Percentiles rank a stretch among this genome's conserved stretches.
These are phyloP conservation scores for Nothophaeocryptopus gaeumannii DNA, from an alignment of 2,329 filamentous ascomycete species.

Conservation along the genomic window DNA sequence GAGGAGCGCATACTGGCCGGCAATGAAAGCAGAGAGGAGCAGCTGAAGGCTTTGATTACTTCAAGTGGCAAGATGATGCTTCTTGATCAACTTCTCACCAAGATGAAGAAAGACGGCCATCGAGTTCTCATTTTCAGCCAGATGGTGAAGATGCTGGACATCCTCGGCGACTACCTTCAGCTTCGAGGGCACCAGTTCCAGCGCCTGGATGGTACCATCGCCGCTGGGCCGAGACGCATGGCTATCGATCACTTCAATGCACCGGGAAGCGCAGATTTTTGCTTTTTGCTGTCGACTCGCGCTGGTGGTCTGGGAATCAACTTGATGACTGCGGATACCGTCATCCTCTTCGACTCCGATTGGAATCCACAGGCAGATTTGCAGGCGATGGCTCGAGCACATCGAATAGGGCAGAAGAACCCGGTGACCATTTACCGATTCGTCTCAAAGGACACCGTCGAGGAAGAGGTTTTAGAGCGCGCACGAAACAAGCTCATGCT, in stretches of 20 bases:
- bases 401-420: slow-evolving; percentile 94
- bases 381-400: slow-evolving; percentile 96
- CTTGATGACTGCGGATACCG: slow-evolving; percentile 96
- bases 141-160: slow-evolving; percentile 98
- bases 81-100: slow-evolving; percentile 88
- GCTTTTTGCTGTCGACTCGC: slow-evolving; percentile 89
- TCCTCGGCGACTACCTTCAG: slow-evolving; percentile 89
- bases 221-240: slow-evolving; percentile 79
- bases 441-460: slow-evolving; percentile 96
- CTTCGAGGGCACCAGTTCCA: slow-evolving; percentile 94
- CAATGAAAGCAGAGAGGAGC: slow-evolving; percentile 78
- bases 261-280: slow-evolving; percentile 93
- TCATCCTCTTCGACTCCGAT: slow-evolving; percentile 95
- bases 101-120: slow-evolving; percentile 89
- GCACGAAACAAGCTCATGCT: slow-evolving; percentile 96
- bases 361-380: slow-evolving; percentile 99
- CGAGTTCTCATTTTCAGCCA: slow-evolving; percentile 98
- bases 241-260: slow-evolving; percentile 99
- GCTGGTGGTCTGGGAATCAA: slow-evolving; percentile 98
- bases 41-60: slow-evolving; percentile 87
- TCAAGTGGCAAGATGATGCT: slow-evolving; percentile 99
- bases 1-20: slow-evolving; percentile 81
- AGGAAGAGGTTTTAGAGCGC: slow-evolving; percentile 94
- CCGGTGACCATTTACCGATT: slow-evolving; percentile 95
- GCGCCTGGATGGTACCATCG: slow-evolving; percentile 90